phyloP scores from a whole-genome alignment of 2,329 filamentous ascomycete genomes.

The Ophiognomonia clavigignenti-juglandacearum region DNA sequence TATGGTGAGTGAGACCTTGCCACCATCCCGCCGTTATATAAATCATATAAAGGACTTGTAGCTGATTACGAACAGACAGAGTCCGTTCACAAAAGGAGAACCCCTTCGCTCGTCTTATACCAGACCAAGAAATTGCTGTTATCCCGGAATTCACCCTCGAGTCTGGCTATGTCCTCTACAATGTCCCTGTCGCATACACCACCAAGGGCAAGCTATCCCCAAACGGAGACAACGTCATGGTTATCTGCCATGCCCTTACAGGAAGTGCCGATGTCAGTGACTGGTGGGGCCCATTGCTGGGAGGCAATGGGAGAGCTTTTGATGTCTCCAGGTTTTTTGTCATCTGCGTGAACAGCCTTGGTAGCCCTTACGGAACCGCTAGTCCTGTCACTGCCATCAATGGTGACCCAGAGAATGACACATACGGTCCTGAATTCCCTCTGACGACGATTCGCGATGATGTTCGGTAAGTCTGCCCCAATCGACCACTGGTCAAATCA shows the following conservation, averaged over 20 bases:
- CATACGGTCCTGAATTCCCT: conserved; percentile 94
- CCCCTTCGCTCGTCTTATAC: conserved; percentile 80
- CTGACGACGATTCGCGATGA: conserved; percentile 94
- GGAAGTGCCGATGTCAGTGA: conserved; percentile 80
- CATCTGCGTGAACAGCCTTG: conserved; percentile 79
- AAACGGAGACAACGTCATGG: conserved; percentile 62
- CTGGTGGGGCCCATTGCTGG: conserved; percentile 83
- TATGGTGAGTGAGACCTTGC: conserved; percentile 11
- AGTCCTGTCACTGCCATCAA: conserved; percentile 86
- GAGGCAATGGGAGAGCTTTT: conserved; percentile 72
- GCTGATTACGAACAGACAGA: conserved; percentile 66
- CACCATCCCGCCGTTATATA: not conserved
- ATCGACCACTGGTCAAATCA: not conserved
- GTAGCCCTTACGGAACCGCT: conserved; percentile 82
- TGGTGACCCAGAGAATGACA: conserved; percentile 66
- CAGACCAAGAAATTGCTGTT: conserved; percentile 80
- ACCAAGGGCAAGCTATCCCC: conserved; percentile 57
- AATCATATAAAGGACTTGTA: conserved; percentile 34
- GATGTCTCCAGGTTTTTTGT: conserved; percentile 81
- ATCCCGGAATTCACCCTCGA: conserved; percentile 90
- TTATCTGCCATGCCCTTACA: conserved; percentile 79
- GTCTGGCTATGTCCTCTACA: conserved; percentile 76
- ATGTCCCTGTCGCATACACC: conserved; percentile 68
- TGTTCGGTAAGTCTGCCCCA: conserved; percentile 63
- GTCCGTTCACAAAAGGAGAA: conserved; percentile 75